A percentile compares a stretch with the other conserved stretches of the same genome.
These are phyloP conservation scores for Penicillium sp. DNA, from an alignment of 2,329 filamentous ascomycete species.

Conservation along the genomic window DNA sequence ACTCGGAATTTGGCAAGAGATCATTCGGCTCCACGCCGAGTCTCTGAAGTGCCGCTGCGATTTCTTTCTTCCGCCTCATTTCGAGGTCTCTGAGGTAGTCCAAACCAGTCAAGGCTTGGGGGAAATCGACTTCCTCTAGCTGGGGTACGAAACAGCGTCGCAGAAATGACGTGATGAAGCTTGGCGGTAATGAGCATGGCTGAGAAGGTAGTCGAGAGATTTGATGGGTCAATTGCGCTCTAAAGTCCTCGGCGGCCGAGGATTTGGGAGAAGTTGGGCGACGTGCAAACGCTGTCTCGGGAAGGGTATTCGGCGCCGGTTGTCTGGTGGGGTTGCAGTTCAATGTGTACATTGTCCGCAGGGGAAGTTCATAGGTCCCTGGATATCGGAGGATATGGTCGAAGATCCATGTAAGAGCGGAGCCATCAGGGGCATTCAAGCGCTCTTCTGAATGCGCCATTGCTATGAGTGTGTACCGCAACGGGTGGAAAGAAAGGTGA, in stretches of 20 bases:
- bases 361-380: conserved; percentile 67
- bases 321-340: conserved; percentile 61
- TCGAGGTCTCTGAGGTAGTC: conserved; percentile 71
- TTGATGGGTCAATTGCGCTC: conserved; percentile 52
- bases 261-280: conserved; percentile 35
- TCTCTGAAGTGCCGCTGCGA: conserved; percentile 58
- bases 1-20: conserved; percentile 53
- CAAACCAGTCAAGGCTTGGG: conserved; percentile 67
- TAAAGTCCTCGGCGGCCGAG: conserved; percentile 48
- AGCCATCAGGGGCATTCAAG: conserved; percentile 41
- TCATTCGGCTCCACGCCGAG: conserved; percentile 58
- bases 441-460: conserved; percentile 27
- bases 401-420: conserved; percentile 58
- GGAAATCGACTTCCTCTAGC: conserved; percentile 65
- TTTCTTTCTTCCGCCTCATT: conserved; percentile 62
- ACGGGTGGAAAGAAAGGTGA: conserved; percentile 1
- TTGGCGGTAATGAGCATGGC: conserved; percentile 65
- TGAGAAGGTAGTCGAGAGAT: conserved; percentile 64
- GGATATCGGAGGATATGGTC: conserved; percentile 67
- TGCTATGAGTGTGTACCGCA: conserved; percentile 1
- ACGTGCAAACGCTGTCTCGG: conserved; percentile 45
- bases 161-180: conserved; percentile 67
- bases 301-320: conserved; percentile 31
- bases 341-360: conserved; percentile 70
- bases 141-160: conserved; percentile 62